Percentiles rank a stretch among this genome's conserved stretches.
phyloP scores from a whole-genome alignment of 2,329 filamentous ascomycete species.

The Fusarium dlaminii region DNA sequence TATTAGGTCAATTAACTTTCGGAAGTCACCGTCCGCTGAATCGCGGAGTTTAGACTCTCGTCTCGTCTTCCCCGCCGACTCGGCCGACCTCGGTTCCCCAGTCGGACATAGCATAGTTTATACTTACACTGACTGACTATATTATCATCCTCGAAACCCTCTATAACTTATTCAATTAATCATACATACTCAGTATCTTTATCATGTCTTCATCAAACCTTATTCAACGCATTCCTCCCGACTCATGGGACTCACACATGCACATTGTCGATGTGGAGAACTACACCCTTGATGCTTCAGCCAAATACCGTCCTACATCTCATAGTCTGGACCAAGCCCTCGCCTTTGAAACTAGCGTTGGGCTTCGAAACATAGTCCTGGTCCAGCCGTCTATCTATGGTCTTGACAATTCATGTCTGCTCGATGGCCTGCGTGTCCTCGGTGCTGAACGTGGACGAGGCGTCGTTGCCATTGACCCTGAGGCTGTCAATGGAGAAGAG shows the following conservation, averaged over 20 bases:
- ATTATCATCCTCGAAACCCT: background rate
- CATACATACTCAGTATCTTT: background rate
- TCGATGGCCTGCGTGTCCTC: constrained; percentile 61
- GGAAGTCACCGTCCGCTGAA: background rate
- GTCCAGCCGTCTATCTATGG: constrained; percentile 72
- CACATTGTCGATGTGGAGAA: constrained; percentile 65
- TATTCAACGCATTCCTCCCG: constrained; percentile 48
- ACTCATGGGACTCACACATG: constrained; percentile 71
- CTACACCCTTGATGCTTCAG: constrained; percentile 59
- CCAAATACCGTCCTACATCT: constrained; percentile 60
- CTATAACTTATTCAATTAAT: background rate
- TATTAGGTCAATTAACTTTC: background rate
- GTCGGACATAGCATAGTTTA: background rate
- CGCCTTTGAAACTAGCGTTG: constrained; percentile 60
- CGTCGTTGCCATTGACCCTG: constrained; percentile 66
- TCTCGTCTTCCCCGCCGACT: constrained; percentile 15
- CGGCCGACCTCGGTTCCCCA: constrained; percentile 22
- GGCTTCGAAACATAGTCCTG: constrained; percentile 65
- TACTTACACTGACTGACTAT: background rate
- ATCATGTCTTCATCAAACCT: constrained; percentile 15
- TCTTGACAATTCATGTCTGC: constrained; percentile 66
- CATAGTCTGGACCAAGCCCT: constrained; percentile 62
- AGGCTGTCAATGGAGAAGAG: constrained; percentile 46
- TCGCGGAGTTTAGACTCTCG: constrained; percentile 1
- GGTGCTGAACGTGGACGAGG: constrained; percentile 61